Evolutionary conservation across 257 asterid genomes (phyloP).

Genomic region (Gentiana macrophylla): DNA sequence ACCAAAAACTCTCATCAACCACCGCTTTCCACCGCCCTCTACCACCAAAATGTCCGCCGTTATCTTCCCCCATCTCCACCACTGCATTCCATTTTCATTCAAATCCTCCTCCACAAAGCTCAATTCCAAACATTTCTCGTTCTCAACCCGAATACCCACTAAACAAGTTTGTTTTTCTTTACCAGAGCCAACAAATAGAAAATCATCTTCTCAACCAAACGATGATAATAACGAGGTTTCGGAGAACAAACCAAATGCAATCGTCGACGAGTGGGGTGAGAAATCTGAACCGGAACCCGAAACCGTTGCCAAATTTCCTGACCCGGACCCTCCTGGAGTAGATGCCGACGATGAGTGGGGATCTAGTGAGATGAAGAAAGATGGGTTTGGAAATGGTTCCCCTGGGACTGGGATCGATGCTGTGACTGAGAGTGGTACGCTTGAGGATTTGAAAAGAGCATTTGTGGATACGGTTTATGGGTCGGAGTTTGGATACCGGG

Average conservation of each 20-base stretch:
- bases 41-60: conserved; percentile 6
- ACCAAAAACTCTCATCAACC: not conserved
- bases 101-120: conserved; percentile 2
- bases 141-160: not conserved
- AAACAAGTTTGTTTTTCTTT: conserved; percentile 4
- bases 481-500: conserved; percentile 67
- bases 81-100: not conserved
- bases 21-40: not conserved
- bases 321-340: conserved; percentile 48
- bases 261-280: conserved; percentile 82
- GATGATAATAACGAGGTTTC: conserved; percentile 1
- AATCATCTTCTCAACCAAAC: conserved; percentile 1
- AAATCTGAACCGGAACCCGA: conserved; percentile 52
- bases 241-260: conserved; percentile 13
- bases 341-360: conserved; percentile 67
- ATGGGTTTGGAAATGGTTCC: conserved; percentile 33
- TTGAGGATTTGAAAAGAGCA: conserved; percentile 56
- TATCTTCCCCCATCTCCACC: conserved; percentile 1
- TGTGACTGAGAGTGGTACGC: conserved; percentile 25
- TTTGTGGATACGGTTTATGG: conserved; percentile 73
- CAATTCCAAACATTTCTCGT: not conserved
- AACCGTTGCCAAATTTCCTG: conserved; percentile 33
- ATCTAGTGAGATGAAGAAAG: conserved; percentile 14
- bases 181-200: conserved; percentile 7
- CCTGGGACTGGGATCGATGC: conserved; percentile 18